phyloP scores from a whole-genome alignment of 768 basidiomycete genomes.

The Paxillus involutus region DNA sequence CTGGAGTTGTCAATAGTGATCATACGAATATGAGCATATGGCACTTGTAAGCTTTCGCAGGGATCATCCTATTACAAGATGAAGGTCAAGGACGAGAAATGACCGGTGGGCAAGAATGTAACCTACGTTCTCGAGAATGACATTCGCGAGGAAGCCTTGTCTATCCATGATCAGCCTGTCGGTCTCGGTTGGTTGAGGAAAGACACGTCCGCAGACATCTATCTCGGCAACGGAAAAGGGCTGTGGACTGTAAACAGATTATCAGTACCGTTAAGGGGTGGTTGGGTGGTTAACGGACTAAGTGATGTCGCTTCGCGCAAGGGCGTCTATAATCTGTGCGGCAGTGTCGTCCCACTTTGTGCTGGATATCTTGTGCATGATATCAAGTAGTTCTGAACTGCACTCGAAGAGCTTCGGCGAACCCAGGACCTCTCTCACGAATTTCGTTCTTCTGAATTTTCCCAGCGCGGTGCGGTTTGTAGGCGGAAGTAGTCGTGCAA shows the following conservation, averaged over 20 bases:
- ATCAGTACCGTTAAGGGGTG: constrained; percentile 1
- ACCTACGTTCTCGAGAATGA: constrained; percentile 30
- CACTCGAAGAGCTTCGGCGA: constrained; percentile 36
- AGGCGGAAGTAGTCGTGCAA: constrained; percentile 55
- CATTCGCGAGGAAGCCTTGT: constrained; percentile 49
- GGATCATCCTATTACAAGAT: constrained; percentile 39
- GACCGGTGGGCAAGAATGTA: background rate
- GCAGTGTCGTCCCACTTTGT: constrained; percentile 56
- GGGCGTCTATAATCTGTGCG: constrained; percentile 43
- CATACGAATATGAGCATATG: constrained; percentile 35
- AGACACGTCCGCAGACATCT: constrained; percentile 32
- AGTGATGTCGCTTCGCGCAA: constrained; percentile 44
- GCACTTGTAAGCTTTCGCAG: constrained; percentile 51
- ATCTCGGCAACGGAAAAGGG: constrained; percentile 50
- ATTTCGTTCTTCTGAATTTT: constrained; percentile 39
- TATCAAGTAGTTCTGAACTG: constrained; percentile 36
- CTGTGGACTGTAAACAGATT: constrained; percentile 48
- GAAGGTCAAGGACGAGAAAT: background rate
- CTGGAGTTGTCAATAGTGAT: constrained; percentile 27
- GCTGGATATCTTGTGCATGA: constrained; percentile 42
- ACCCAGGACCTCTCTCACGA: constrained; percentile 53
- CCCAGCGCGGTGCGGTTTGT: constrained; percentile 35
- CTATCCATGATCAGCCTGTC: constrained; percentile 55
- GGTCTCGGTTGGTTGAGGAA: constrained; percentile 35
- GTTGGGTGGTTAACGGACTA: constrained; percentile 41